Conservation (phyloP, 352 stramenopile species). For the Pseudoperonospora humuli region DNA sequence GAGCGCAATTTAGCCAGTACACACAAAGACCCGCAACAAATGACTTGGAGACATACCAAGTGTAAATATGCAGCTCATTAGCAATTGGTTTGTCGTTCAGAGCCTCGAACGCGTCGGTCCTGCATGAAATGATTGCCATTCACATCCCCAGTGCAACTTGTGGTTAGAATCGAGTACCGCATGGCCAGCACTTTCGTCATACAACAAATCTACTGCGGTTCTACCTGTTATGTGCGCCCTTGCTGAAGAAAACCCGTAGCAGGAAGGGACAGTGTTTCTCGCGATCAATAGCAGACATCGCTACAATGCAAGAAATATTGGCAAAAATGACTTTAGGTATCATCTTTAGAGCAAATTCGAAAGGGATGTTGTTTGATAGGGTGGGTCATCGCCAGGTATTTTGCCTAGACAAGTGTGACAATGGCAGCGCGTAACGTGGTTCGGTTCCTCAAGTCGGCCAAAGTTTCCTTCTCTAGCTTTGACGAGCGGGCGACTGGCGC, state of each 20-base stretch:
- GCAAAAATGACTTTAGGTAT: slow-evolving; percentile 4
- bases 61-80: slow-evolving; percentile 71
- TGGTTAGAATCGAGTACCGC: no score
- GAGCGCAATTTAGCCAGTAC: neutral
- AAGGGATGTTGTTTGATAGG: slow-evolving; percentile 1
- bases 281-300: slow-evolving; percentile 41
- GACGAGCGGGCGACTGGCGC: slow-evolving; percentile 62
- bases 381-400: neutral
- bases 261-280: slow-evolving; percentile 68
- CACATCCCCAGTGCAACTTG: slow-evolving; percentile 1
- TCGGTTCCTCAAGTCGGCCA: slow-evolving; percentile 80
- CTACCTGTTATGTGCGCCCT: slow-evolving; percentile 43
- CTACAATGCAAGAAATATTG: no score
- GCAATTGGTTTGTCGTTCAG: slow-evolving; percentile 40
- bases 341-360: neutral
- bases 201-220: no score
- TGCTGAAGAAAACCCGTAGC: slow-evolving; percentile 59
- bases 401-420: neutral
- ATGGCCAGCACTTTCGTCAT: no score
- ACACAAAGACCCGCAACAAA: no score
- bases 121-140: slow-evolving; percentile 10
- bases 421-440: slow-evolving; percentile 82
- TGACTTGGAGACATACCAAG: slow-evolving; percentile 33
- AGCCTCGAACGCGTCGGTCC: slow-evolving; percentile 49
- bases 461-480: slow-evolving; percentile 82